Base-by-base conservation (phyloP, 116 monocot species). In the Trichopus zeylanicus region DNA sequence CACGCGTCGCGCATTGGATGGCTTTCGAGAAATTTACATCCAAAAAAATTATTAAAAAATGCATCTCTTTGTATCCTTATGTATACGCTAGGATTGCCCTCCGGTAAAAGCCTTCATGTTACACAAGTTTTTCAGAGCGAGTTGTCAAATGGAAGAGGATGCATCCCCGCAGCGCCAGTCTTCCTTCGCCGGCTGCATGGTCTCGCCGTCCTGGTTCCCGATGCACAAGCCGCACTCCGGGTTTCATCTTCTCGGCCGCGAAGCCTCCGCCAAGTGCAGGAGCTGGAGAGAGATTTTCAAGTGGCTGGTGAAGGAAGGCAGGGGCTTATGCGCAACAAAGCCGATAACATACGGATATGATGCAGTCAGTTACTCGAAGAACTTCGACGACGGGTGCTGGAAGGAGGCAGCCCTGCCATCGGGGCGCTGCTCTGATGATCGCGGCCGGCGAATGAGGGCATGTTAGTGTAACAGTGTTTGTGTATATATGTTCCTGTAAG, bases 341-440 rank as follows among this genome's bases (percentile, higher is more conserved):
- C 65, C 55, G 11, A 19, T 56, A 42, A 61, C 61, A 5, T 77
- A 70, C 30, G 61, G 61, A 28, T 77, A 77, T 55, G 70, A 77
- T 55, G 65, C 66, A 10, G 71, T 32, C 48, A 70, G 70, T 51
- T 77, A 77, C 66, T 55, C 61, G 31, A 70, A 70, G 61, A 77
- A 71, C 62, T 77, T 77, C 61, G 77, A 77, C 38, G 71, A 77
- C 56, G 71, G 77, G 2, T 64, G 33, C 51, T 7, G 64, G 53
- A 53, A 23, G 7, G 48, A 48, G 7, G 20, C 6, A 48, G 5
- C 34, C 0, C 48, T 21, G 20, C 39, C 12, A 13, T 39, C 39
- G 10, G 3, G 6, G n/a, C 12, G 48, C 7, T 6, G 22, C n/a
- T 21, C 21, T 48, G 48, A 22, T 48, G 48, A 48, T 21, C 21